Base-by-base conservation (phyloP, 495 filamentous ascomycete species). In the Chaetomidium leptoderma region DNA sequence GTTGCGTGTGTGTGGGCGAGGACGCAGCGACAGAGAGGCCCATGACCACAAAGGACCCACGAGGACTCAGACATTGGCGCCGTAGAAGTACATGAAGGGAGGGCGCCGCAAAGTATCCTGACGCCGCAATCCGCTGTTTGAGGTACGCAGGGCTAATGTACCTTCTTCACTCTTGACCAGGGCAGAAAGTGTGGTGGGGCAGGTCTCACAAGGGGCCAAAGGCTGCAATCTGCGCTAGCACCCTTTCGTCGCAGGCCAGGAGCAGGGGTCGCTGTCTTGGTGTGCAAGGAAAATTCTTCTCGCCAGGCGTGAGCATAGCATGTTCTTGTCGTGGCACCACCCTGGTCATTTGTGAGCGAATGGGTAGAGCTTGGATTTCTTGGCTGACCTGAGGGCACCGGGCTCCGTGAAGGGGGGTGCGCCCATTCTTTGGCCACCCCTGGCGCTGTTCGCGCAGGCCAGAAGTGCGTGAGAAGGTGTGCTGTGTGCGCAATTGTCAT, bases 11-110 rank as follows among this genome's bases (percentile, higher is more conserved):
- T 60, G 62, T 62, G 58, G 39, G 66, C 50, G 52, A 35, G 43
- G 53, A 53, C 42, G 59, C n/a, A 57, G 36, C 16, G 59, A 67
- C 59, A 60, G 58, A 66, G 62, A 61, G 53, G 60, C 68, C 66
- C 65, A 70, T 71, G 69, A 71, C 69, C 69, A 71, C 65, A 60
- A 68, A 65, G 63, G 68, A 63, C 66, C 66, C 67, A 62, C 55
- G 55, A 61, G 32, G 50, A 61, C 67, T 64, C 56, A 70, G 67
- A 68, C 67, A 71, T 55, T 57, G 58, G 58, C 60, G 61, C 62
- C 53, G 46, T 57, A 23, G 51, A 43, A 53, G 67, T 66, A 71
- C 65, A 33, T 23, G 23, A 48, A 26, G 44, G 36, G n/a, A 54
- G 57, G 54, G 48, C 26, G 14, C 33, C 30, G 36, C 37, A 30